Evolutionary conservation across 495 filamentous ascomycete species (phyloP), one percentile per base, ranked within the genome.

Genomic region (Amorphotheca resinae): DNA sequence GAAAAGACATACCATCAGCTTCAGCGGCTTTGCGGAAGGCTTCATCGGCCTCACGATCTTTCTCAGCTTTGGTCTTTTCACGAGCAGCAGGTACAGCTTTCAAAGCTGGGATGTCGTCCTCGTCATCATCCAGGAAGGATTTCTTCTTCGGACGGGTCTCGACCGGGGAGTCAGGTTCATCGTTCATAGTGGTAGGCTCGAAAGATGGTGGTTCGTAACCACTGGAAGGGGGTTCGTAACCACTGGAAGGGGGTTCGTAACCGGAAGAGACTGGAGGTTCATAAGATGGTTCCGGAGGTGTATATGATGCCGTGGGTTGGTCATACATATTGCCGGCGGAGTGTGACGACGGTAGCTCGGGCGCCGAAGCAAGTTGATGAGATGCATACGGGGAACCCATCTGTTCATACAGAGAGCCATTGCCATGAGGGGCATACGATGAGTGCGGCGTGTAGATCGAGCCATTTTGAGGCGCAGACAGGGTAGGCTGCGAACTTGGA

Each of bases 11-110:
- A 76, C 74, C 84, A 70, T 94, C 87, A 59, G 84, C 84, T 67
- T 93, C 85, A 4, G 85, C 87, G 23, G 82, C 82, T 59, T 74
- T 81, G 36, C 75, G 72, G 63, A 95, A 85, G 51, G 82, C 77
- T 42, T 93, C 87, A 21, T 82, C 84, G 26, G 71, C 73, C 51
- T 77, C 74, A 22, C 68, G 62, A 49, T 77, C 72, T 49, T 71
- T 74, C 28, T 77, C 70, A 23, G 61, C 64, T 42, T 74, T 75
- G n/a, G 60, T 59, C 59, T 74, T 74, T 33, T 54, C 54, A 1
- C 41, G 20, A 18, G 37, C 22, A 14, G 41, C 22, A 33, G 46
- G 23, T 4, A 18, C 18, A 32, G 35, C 16, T 22, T 46, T 65
- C 3, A 62, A 37, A 8, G 43, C 43, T 2, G 65, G 58, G 33